Evolutionary conservation across 352 stramenopile genomes (phyloP).

Genomic region (Blastocystis sp.): DNA sequence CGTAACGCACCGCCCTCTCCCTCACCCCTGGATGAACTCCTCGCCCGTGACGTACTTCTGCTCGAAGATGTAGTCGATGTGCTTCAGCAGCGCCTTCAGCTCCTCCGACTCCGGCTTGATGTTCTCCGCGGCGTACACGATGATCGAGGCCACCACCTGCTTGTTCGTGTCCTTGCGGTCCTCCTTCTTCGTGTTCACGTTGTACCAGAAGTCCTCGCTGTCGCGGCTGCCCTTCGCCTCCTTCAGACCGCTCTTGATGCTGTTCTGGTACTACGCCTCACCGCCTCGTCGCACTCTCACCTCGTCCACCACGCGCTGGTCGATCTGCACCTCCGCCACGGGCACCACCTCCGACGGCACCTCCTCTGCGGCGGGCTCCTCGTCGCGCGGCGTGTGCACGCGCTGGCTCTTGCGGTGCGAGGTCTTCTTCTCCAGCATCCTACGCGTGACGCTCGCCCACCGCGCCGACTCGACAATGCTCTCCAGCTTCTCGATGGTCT

Average conservation of each 20-base stretch:
- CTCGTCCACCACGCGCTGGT: conserved; percentile 1
- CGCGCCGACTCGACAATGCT: conserved; percentile 50
- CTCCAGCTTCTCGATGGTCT: conserved; percentile 77
- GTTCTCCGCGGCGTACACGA: conserved; percentile 30
- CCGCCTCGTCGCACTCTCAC: neutral
- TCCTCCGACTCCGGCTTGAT: neutral
- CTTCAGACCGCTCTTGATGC: conserved; percentile 41
- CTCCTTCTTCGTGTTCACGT: conserved; percentile 32
- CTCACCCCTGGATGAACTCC: conserved; percentile 51
- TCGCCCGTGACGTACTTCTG: neutral
- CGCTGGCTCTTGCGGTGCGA: neutral
- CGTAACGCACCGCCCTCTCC: neutral
- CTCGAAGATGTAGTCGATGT: conserved; percentile 12
- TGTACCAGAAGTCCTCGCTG: conserved; percentile 58
- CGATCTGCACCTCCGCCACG: neutral
- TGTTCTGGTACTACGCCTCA: conserved; percentile 23
- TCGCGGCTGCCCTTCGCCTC: conserved; percentile 12
- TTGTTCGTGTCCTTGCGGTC: conserved; percentile 19
- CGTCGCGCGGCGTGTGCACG: neutral
- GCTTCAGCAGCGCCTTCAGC: neutral
- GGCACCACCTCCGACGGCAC: neutral
- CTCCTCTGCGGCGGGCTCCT: neutral
- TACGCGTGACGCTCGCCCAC: neutral
- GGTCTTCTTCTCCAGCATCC: conserved; percentile 35
- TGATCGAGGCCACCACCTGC: neutral